A percentile compares a stretch with the other conserved stretches of the same genome.
Conservation (phyloP, 2,329 filamentous ascomycete species). For the Stagonosporopsis cucurbitacearum region DNA sequence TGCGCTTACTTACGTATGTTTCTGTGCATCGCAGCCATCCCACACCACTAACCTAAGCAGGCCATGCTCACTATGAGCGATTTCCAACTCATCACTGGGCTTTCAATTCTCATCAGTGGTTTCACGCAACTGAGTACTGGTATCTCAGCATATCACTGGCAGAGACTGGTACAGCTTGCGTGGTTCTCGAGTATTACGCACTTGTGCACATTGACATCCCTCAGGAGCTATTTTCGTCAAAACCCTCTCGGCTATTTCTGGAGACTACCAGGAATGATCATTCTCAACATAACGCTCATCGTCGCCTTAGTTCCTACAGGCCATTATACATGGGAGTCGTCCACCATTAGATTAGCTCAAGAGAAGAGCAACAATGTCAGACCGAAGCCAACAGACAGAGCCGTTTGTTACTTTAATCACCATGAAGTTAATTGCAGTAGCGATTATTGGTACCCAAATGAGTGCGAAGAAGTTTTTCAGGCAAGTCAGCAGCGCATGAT, state of each 20-base stretch:
- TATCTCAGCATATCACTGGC: slow-evolving; percentile 26
- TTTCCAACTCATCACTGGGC: slow-evolving; percentile 22
- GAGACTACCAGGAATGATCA: slow-evolving; percentile 17
- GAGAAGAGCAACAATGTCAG: neutral
- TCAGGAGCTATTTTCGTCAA: slow-evolving; percentile 1
- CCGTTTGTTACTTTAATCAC: slow-evolving; percentile 6
- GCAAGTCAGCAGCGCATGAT: slow-evolving; percentile 11
- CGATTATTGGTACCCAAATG: neutral
- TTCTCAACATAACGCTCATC: slow-evolving; percentile 12
- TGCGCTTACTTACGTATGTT: slow-evolving; percentile 3
- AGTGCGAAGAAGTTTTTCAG: neutral
- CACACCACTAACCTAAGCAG: neutral
- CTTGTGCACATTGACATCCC: slow-evolving; percentile 15
- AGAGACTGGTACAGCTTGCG: slow-evolving; percentile 20
- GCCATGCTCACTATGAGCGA: slow-evolving; percentile 25
- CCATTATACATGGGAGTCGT: slow-evolving; percentile 11
- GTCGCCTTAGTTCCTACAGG: slow-evolving; percentile 16
- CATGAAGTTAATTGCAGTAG: neutral
- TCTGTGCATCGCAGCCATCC: neutral
- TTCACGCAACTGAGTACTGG: slow-evolving; percentile 21
- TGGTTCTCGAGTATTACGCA: slow-evolving; percentile 25
- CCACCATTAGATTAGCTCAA: neutral
- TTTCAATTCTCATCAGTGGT: slow-evolving; percentile 24
- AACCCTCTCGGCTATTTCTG: slow-evolving; percentile 6
- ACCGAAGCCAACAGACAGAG: slow-evolving; percentile 1